These are phyloP conservation scores for Allantophomopsis lycopodina DNA, from an alignment of 2,329 filamentous ascomycete species.

Conservation along the genomic window DNA sequence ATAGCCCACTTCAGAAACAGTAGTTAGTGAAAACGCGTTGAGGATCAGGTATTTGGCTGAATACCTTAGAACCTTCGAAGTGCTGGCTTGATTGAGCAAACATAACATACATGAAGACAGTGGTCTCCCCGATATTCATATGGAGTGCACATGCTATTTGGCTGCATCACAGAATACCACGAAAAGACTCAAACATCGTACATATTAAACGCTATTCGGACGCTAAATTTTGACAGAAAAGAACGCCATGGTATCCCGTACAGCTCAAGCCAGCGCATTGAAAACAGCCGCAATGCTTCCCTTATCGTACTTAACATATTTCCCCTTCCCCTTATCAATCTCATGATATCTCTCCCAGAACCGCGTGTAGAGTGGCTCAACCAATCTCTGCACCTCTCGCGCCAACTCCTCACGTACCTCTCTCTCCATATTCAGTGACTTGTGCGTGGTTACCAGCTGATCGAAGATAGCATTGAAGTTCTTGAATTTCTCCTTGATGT, in stretches of 20 bases:
- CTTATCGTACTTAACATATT: conserved; percentile 98
- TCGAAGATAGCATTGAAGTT: conserved; percentile 87
- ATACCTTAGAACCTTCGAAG: no score
- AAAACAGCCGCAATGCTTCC: conserved; percentile 55
- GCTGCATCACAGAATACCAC: no score
- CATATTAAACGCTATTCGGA: no score
- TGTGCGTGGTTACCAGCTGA: conserved; percentile 73
- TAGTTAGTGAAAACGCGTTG: no score
- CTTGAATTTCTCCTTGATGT: conserved; percentile 91
- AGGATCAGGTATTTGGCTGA: no score
- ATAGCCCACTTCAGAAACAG: no score
- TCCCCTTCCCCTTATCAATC: conserved; percentile 93
- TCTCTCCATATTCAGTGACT: conserved; percentile 74
- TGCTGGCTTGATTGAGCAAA: no score
- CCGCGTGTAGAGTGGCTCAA: conserved; percentile 85
- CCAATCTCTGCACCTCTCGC: conserved; percentile 76
- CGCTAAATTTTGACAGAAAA: not conserved
- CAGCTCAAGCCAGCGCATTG: conserved; percentile 6
- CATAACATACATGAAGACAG: no score
- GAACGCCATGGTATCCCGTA: not conserved
- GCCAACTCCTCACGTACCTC: conserved; percentile 74
- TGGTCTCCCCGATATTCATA: no score
- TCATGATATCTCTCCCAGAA: conserved; percentile 98
- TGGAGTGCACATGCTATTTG: no score
- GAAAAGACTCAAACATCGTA: no score